phyloP scores from a whole-genome alignment of 2,329 filamentous ascomycete genomes.

The Helotiales sp. region DNA sequence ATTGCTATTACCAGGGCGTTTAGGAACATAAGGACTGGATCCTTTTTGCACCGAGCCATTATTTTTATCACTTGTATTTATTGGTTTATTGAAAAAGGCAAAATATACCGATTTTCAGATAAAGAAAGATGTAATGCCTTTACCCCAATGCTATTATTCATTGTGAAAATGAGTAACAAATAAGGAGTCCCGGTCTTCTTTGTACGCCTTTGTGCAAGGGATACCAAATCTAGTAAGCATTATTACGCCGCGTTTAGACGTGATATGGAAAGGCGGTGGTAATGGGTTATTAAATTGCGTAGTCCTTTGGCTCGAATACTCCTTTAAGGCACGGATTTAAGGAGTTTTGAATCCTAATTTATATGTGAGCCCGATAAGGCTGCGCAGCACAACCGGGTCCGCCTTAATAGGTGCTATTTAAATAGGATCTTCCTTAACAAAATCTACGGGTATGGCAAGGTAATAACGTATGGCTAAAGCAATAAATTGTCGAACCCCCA shows the following conservation, averaged over 20 bases:
- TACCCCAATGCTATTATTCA: slow-evolving; percentile 8
- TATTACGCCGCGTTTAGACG: not conserved
- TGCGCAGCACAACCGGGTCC: not conserved
- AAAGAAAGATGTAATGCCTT: slow-evolving; percentile 28
- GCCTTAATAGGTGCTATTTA: not conserved
- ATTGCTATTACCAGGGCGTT: not conserved
- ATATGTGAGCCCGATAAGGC: not conserved
- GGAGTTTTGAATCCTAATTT: not conserved
- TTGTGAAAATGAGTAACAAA: slow-evolving; percentile 27
- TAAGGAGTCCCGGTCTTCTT: slow-evolving; percentile 17
- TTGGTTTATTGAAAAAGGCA: slow-evolving; percentile 24
- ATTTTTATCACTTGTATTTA: not conserved
- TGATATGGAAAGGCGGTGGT: slow-evolving; percentile 14
- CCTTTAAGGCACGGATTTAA: slow-evolving; percentile 18
- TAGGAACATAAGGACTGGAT: not conserved
- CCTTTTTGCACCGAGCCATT: not conserved
- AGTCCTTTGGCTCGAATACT: slow-evolving; percentile 8
- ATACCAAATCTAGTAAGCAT: not conserved
- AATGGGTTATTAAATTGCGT: not conserved
- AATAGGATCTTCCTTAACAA: slow-evolving; percentile 9
- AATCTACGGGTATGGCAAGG: slow-evolving; percentile 10
- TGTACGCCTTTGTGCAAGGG: not conserved
- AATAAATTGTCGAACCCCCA: slow-evolving; percentile 12
- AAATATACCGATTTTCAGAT: slow-evolving; percentile 27
- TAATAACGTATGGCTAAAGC: slow-evolving; percentile 15